Evolutionary conservation across 371 early-diverging fungal species (phyloP).

Genomic region (Dipsacomyces acuminosporus): DNA sequence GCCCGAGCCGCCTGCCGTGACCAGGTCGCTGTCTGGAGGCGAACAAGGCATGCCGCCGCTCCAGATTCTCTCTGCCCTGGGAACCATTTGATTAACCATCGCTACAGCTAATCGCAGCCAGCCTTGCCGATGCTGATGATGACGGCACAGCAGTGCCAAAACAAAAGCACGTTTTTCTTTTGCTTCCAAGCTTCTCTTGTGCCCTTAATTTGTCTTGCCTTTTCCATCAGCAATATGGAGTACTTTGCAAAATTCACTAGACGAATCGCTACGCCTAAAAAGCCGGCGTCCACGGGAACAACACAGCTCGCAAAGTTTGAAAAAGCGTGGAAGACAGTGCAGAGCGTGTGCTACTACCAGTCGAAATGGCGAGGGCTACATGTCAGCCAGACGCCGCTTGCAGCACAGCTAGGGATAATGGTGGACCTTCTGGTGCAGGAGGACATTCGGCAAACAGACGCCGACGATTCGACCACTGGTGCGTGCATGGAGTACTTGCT

Average conservation of each 20-base stretch:
- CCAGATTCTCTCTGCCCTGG: slow-evolving; percentile 12
- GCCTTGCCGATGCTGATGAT: no score
- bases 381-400: slow-evolving; percentile 78
- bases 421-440: slow-evolving; percentile 89
- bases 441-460: slow-evolving; percentile 62
- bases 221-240: slow-evolving; percentile 49
- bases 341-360: slow-evolving; percentile 59
- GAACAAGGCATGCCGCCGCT: slow-evolving; percentile 12
- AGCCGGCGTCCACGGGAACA: slow-evolving; percentile 56
- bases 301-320: slow-evolving; percentile 70
- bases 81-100: no score
- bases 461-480: slow-evolving; percentile 66
- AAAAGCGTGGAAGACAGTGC: slow-evolving; percentile 64
- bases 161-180: no score
- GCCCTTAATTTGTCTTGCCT: neutral
- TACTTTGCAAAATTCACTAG: slow-evolving; percentile 65
- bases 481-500: slow-evolving; percentile 90
- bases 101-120: no score
- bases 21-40: no score
- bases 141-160: no score
- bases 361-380: slow-evolving; percentile 53
- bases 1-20: no score
- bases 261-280: slow-evolving; percentile 58
- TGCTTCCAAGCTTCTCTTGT: neutral
- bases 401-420: slow-evolving; percentile 70